Evolutionary conservation across 352 stramenopile species (phyloP), one percentile per base, ranked within the genome.

Genomic region (Phytophthora citrophthora): DNA sequence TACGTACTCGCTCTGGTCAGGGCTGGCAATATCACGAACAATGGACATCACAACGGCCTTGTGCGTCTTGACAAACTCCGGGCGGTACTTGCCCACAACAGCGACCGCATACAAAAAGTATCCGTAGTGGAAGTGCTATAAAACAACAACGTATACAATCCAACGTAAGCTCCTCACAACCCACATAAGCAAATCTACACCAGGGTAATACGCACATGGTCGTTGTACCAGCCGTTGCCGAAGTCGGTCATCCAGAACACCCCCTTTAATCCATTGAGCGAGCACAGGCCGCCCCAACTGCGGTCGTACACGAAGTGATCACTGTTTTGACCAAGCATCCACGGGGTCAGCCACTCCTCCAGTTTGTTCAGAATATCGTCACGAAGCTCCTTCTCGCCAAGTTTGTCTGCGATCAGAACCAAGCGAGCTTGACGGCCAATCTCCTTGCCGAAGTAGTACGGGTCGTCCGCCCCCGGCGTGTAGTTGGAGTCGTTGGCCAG

Each of bases 51-150:
- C 89, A 54, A 77, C 80, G 6, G 80, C 76, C 51, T 91, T 90
- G 75, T 96, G 87, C 13, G 69, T 86, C 45, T 68, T 54, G 12
- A 70, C 81, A 43, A 96, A 97, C 6, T 47, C 63, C 1, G 90
- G 87, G 13, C 83, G 82, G 72, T 81, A 96, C 67, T 92, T 88
- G 26, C 72, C 76, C 13, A 97, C 62, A 7, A 97, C 79, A n/a
- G 79, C 89, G 27, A 91, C 74, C 20, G 91, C 79, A 65, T 95
- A 96, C 48, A 96, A 67, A 36, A 97, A 85, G 64, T 98, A 98
- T 50, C 95, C 97, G 61, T 98, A 99, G 71, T 99, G 96, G 68
- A 98, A 99, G 76, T 99, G 96, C 81, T 99, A 64, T 20, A 56
- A 13, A 43, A 26, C 16, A 54, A 26, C 46, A 51, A 59, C 18